These are phyloP conservation scores for Geosmithia putterillii DNA, from an alignment of 2,329 filamentous ascomycete genomes.

Conservation along the genomic window DNA sequence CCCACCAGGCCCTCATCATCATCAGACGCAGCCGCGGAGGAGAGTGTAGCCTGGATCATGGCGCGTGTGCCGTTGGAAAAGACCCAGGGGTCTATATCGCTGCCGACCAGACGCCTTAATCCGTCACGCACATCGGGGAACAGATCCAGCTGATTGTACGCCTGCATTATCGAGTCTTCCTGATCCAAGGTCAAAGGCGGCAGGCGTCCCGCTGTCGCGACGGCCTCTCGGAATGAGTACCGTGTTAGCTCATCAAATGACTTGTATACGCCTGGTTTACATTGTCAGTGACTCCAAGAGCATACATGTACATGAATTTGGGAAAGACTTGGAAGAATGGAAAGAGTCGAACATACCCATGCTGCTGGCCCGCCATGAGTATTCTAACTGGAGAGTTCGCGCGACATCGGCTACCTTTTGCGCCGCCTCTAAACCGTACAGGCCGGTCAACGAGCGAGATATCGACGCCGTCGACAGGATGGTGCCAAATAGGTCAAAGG, in stretches of 20 bases:
- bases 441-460: constrained; percentile 38
- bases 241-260: constrained; percentile 50
- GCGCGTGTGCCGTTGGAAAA: constrained; percentile 58
- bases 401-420: constrained; percentile 45
- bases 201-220: constrained; percentile 38
- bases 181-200: constrained; percentile 23
- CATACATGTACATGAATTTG: no score
- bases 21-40: constrained; percentile 40
- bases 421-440: constrained; percentile 47
- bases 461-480: constrained; percentile 62
- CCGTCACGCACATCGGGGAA: constrained; percentile 52
- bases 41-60: constrained; percentile 52
- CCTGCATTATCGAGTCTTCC: constrained; percentile 41
- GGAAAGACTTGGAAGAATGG: not conserved
- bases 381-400: constrained; percentile 62
- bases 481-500: constrained; percentile 68
- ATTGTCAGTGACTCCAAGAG: no score
- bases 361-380: constrained; percentile 63
- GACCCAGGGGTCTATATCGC: constrained; percentile 39
- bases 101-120: constrained; percentile 31
- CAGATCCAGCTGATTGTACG: constrained; percentile 50
- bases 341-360: constrained; percentile 42
- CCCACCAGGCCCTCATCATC: constrained; percentile 18
- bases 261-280: constrained; percentile 28
- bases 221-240: constrained; percentile 49